Percentiles rank a stretch among this genome's conserved stretches.
Conservation (phyloP, 768 basidiomycete species). For the Russula griseocarnosa region DNA sequence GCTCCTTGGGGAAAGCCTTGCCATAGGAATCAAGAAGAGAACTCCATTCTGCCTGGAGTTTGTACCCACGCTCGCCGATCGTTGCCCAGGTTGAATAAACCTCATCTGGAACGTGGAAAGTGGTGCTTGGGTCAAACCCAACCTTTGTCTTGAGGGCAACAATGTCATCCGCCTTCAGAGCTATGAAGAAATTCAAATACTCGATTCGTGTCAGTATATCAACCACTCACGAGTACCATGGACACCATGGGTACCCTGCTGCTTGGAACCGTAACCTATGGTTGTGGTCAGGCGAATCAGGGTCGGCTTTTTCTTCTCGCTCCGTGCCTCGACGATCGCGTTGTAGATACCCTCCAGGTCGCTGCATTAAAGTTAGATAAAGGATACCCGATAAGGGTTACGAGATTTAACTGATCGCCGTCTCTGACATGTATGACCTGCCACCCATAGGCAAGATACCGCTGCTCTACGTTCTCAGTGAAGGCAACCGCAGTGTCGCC, state of each 20-base stretch:
- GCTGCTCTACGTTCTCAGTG: conserved; percentile 87
- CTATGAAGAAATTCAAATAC: conserved; percentile 38
- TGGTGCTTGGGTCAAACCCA: conserved; percentile 72
- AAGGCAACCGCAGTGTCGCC: conserved; percentile 89
- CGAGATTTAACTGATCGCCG: conserved; percentile 58
- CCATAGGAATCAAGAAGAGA: conserved; percentile 62
- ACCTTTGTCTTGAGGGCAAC: conserved; percentile 77
- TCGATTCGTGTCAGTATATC: conserved; percentile 13
- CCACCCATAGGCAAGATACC: conserved; percentile 92
- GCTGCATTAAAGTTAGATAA: conserved; percentile 37
- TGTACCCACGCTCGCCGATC: conserved; percentile 67
- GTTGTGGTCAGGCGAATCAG: conserved; percentile 83
- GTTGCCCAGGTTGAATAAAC: conserved; percentile 65
- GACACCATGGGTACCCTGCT: conserved; percentile 90
- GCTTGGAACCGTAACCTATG: conserved; percentile 91
- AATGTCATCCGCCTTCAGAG: conserved; percentile 91
- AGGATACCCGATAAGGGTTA: neutral
- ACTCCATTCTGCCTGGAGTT: conserved; percentile 72
- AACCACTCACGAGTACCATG: conserved; percentile 82
- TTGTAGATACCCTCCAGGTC: conserved; percentile 74
- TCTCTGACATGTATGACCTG: conserved; percentile 81
- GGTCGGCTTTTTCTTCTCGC: conserved; percentile 78
- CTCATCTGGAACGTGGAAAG: conserved; percentile 73
- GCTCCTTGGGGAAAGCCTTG: conserved; percentile 76
- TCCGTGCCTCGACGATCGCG: conserved; percentile 73